phyloP scores from a whole-genome alignment of 371 early-diverging fungal species.

The Mucor piriformis region DNA sequence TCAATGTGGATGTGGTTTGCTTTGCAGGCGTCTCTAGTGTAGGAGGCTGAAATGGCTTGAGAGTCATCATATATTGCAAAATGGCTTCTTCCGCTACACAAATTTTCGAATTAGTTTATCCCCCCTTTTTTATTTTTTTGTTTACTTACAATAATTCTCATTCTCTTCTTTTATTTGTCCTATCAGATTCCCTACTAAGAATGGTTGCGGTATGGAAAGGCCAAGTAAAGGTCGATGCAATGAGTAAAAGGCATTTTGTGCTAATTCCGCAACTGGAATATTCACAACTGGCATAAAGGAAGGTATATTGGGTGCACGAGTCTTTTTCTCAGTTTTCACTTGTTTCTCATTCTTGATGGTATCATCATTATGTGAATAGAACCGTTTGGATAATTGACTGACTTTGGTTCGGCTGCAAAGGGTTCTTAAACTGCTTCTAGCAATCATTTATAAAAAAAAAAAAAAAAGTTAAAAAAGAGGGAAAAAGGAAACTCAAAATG shows the following conservation, averaged over 20 bases:
- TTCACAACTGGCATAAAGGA: conserved; percentile 46
- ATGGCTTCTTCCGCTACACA: conserved; percentile 19
- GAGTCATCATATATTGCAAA: conserved; percentile 22
- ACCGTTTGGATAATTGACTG: background rate
- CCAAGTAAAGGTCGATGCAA: conserved; percentile 44
- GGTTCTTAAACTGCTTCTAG: conserved; percentile 7
- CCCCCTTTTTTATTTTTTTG: background rate
- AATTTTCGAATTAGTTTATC: background rate
- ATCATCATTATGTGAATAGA: background rate
- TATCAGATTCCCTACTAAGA: conserved; percentile 14
- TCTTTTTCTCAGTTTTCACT: conserved; percentile 4
- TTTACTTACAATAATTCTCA: background rate
- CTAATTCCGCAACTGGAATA: conserved; percentile 48
- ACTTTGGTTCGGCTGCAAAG: background rate
- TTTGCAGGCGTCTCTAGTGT: background rate
- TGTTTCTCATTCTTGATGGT: conserved; percentile 5
- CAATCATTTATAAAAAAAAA: conserved; percentile 6
- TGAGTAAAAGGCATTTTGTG: conserved; percentile 53
- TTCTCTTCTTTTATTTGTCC: conserved; percentile 26
- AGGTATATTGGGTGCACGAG: conserved; percentile 14
- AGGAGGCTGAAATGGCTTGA: conserved; percentile 25
- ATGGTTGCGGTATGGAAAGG: conserved; percentile 21
- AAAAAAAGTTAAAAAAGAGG: background rate
- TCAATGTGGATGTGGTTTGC: conserved; percentile 20
- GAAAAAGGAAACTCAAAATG: background rate